These are phyloP conservation scores for Rhodamnia rubescens DNA, from an alignment of 345 rosid species.

Conservation along the genomic window DNA sequence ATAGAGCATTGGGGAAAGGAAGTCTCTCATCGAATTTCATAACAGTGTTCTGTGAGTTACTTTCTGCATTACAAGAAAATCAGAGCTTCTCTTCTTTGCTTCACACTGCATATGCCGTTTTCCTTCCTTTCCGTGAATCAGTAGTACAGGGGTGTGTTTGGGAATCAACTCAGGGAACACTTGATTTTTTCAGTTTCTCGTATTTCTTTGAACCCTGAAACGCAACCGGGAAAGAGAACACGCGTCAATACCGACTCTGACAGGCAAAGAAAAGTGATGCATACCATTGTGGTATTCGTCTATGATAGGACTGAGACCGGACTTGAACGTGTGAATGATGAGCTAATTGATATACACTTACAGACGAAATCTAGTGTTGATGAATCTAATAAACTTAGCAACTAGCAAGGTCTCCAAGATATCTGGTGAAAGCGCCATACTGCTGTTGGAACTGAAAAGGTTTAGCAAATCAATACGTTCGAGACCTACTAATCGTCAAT, in stretches of 20 bases:
- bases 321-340: background rate
- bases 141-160: background rate
- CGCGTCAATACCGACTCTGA: background rate
- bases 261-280: background rate
- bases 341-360: too few species aligned
- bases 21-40: background rate
- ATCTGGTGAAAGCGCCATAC: background rate
- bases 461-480: background rate
- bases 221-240: background rate
- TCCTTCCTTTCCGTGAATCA: background rate
- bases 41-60: background rate
- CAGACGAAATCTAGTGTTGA: background rate
- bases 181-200: slow-evolving; percentile 20
- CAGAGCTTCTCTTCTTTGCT: background rate
- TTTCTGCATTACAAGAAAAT: background rate
- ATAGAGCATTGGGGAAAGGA: background rate
- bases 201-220: slow-evolving; percentile 41
- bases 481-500: background rate
- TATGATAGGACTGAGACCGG: background rate
- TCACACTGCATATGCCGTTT: background rate
- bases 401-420: background rate
- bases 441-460: background rate
- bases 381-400: background rate
- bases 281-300: background rate
- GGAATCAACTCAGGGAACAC: background rate